A percentile compares a stretch with the other conserved stretches of the same genome.
Conservation (phyloP, 2,329 filamentous ascomycete genomes). For the Colletotrichum trifolii region DNA sequence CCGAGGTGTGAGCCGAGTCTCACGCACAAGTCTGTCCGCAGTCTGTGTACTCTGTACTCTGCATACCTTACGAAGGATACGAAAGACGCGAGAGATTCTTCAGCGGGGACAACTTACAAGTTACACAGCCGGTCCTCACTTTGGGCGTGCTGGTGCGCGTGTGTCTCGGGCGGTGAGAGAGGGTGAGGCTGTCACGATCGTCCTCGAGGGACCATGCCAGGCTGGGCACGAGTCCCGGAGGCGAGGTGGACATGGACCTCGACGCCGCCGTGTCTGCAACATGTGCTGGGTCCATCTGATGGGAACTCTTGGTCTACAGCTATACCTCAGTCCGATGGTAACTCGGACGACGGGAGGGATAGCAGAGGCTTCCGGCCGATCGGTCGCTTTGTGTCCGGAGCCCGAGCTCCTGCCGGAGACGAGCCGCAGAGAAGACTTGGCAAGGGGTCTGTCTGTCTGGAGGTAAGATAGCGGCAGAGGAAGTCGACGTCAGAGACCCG, state of each 20-base stretch:
- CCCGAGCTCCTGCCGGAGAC: slow-evolving; percentile 18
- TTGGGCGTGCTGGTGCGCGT: slow-evolving; percentile 38
- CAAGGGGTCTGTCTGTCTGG: slow-evolving; percentile 2
- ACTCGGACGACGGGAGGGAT: slow-evolving; percentile 21
- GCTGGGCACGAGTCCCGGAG: slow-evolving; percentile 4
- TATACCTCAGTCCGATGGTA: slow-evolving; percentile 4
- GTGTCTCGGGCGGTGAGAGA: slow-evolving; percentile 27
- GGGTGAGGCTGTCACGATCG: background rate
- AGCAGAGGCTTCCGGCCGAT: slow-evolving; percentile 18
- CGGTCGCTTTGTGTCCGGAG: slow-evolving; percentile 17
- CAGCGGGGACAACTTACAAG: slow-evolving; percentile 27
- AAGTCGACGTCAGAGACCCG: background rate
- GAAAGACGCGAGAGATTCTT: too few relatives aligned
- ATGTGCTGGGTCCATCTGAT: slow-evolving; percentile 28
- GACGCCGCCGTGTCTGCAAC: slow-evolving; percentile 31
- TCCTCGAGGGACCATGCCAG: slow-evolving; percentile 20
- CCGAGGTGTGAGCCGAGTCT: slow-evolving; percentile 7
- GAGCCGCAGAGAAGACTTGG: slow-evolving; percentile 18
- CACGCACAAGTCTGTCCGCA: too few relatives aligned
- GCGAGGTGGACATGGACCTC: slow-evolving; percentile 2
- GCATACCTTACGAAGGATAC: too few relatives aligned
- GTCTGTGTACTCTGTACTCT: too few relatives aligned
- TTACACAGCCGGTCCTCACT: slow-evolving; percentile 37
- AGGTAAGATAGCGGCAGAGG: background rate
- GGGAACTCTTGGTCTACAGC: background rate